Evolutionary conservation across 75 land plant species (phyloP), one percentile per base, ranked within the genome.

Genomic region (Sequoia sempervirens): DNA sequence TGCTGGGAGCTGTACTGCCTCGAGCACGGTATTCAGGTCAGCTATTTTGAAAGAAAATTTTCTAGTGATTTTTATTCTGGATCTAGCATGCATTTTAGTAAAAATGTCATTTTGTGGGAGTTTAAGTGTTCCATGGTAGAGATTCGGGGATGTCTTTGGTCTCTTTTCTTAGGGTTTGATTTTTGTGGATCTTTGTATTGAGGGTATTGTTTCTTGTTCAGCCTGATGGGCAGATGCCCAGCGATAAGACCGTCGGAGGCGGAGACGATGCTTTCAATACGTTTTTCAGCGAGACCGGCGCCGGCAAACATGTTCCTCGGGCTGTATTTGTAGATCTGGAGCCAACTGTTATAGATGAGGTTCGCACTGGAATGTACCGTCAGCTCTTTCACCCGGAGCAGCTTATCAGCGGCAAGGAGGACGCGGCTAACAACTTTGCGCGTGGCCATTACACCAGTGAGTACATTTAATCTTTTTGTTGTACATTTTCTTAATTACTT

Each of bases 381-480:
- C 88, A 87, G 80, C 88, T 87, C 80, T 87, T 84, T 66, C 88
- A 91, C 84, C 92, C 92, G 0, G 92, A 91, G 86, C 92, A 91
- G 86, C 90, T 91, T 72, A 91, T 93, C 81, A 92, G 94, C 68
- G 95, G 95, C 79, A 93, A 93, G 73, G 95, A 93, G 79, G 95
- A 93, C 75, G 95, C 95, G 36, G 95, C 95, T 30, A 93, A 93
- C 87, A 93, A 93, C 81, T 93, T 93, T 80, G 95, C 95, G 17
- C 89, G 95, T 64, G 95, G 95, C 75, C 95, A 93, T 85, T 93
- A 93, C 78, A 93, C 95, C 68, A 88, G 93, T 92, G 83, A 83
- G 68, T 50, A 12, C 1, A 1, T 12, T 7, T 50, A 12, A n/a
- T 1, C 0, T 12, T 50, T 2, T 50, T 50, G 53, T 2, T 12